Evolutionary conservation across 495 filamentous ascomycete genomes (phyloP).

Genomic region (Acidomyces sp.): DNA sequence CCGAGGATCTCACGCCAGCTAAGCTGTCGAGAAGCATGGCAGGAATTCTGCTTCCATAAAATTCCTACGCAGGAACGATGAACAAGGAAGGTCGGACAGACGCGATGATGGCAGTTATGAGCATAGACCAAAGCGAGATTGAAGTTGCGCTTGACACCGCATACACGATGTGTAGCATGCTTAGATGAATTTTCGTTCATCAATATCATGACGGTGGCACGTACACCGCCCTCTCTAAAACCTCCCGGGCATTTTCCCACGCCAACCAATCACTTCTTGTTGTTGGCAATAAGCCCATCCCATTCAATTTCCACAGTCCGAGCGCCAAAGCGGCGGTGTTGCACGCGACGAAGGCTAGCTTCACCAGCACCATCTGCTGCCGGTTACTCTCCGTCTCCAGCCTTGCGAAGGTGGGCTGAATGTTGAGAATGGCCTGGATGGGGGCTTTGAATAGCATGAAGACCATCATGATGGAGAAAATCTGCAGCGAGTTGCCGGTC

Average conservation of each 20-base stretch:
- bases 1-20: no score
- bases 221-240: constrained; percentile 50
- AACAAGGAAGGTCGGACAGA: no score
- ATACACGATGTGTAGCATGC: no score
- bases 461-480: constrained; percentile 99
- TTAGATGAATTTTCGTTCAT: no score
- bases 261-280: constrained; percentile 92
- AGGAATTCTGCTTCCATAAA: no score
- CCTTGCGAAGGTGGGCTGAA: constrained; percentile 67
- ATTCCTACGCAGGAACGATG: no score
- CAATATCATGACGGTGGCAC: constrained; percentile 16
- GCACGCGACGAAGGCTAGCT: constrained; percentile 74
- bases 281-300: constrained; percentile 89
- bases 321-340: constrained; percentile 69
- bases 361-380: constrained; percentile 59
- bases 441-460: constrained; percentile 98
- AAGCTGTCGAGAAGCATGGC: no score
- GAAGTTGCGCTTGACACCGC: no score
- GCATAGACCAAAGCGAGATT: no score
- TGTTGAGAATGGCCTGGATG: constrained; percentile 65
- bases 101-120: no score
- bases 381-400: constrained; percentile 78
- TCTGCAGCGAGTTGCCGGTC: constrained; percentile 96
- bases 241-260: constrained; percentile 73
- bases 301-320: constrained; percentile 94